phyloP scores from a whole-genome alignment of 169 alveolate species.

The Cryptosporidium sp. region DNA sequence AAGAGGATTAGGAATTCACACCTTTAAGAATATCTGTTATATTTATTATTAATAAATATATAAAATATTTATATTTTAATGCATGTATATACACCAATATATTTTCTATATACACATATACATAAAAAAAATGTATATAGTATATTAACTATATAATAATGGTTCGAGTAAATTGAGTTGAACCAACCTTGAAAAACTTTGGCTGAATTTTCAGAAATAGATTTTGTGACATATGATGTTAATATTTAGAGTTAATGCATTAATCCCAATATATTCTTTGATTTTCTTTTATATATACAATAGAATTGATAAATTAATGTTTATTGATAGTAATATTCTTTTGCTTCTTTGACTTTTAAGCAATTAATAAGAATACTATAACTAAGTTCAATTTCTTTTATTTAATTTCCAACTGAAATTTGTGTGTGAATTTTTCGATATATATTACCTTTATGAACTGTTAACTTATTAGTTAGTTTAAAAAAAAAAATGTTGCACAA shows the following conservation, averaged over 20 bases:
- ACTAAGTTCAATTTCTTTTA: background rate
- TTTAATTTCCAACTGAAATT: background rate
- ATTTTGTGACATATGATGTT: background rate
- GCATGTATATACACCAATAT: slow-evolving; percentile 5
- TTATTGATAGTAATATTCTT: background rate
- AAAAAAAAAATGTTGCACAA: background rate
- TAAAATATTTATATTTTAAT: background rate
- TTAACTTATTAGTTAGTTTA: background rate
- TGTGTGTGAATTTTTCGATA: background rate
- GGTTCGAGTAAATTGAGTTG: background rate
- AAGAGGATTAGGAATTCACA: background rate
- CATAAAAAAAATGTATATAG: background rate
- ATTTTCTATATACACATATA: background rate
- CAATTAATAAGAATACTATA: background rate
- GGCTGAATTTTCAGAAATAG: background rate
- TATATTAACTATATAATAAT: background rate
- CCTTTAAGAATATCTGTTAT: background rate
- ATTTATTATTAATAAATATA: background rate
- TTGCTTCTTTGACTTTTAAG: background rate
- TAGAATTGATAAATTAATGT: background rate
- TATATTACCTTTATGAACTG: background rate
- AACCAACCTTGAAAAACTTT: background rate
- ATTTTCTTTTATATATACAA: background rate
- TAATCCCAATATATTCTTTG: background rate
- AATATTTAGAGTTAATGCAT: background rate